Conservation (phyloP, 2,329 filamentous ascomycete species). For the Annulohypoxylon truncatum region DNA sequence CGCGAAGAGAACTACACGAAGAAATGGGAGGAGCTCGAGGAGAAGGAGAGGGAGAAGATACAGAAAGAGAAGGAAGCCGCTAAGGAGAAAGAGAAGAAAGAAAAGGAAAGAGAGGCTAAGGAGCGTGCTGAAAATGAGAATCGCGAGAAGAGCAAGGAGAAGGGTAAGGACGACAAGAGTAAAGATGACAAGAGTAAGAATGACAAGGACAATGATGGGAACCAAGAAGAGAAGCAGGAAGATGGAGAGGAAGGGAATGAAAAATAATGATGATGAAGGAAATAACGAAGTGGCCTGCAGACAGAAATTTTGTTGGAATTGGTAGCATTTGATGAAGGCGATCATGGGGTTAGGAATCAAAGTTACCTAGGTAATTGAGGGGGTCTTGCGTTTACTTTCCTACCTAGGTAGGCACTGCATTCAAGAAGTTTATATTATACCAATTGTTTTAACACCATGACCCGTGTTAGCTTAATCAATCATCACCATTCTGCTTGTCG, state of each 20-base stretch:
- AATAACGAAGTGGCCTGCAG: not conserved
- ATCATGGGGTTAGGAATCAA: not conserved
- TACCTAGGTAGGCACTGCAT: not conserved
- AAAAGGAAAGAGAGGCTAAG: slow-evolving; percentile 36
- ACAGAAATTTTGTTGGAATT: not conserved
- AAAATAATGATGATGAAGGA: not conserved
- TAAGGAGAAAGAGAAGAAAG: slow-evolving; percentile 45
- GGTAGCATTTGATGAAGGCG: not conserved
- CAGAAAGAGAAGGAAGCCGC: slow-evolving; percentile 50
- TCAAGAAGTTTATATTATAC: no score
- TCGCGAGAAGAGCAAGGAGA: slow-evolving; percentile 25
- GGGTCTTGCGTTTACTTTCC: not conserved
- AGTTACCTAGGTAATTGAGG: not conserved
- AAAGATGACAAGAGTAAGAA: slow-evolving; percentile 19
- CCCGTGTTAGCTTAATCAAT: not conserved
- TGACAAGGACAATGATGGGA: not conserved
- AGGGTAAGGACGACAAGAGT: slow-evolving; percentile 39
- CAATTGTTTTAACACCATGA: not conserved
- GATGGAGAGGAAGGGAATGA: not conserved
- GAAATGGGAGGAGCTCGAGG: slow-evolving; percentile 58
- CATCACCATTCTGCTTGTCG: not conserved
- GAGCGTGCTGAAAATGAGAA: slow-evolving; percentile 22
- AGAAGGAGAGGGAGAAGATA: slow-evolving; percentile 50
- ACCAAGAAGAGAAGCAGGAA: not conserved
- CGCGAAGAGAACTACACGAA: slow-evolving; percentile 51